A percentile compares a stretch with the other conserved stretches of the same genome.
These are phyloP conservation scores for Sparassis latifolia DNA, from an alignment of 1,284 basidiomycete genomes.

Conservation along the genomic window DNA sequence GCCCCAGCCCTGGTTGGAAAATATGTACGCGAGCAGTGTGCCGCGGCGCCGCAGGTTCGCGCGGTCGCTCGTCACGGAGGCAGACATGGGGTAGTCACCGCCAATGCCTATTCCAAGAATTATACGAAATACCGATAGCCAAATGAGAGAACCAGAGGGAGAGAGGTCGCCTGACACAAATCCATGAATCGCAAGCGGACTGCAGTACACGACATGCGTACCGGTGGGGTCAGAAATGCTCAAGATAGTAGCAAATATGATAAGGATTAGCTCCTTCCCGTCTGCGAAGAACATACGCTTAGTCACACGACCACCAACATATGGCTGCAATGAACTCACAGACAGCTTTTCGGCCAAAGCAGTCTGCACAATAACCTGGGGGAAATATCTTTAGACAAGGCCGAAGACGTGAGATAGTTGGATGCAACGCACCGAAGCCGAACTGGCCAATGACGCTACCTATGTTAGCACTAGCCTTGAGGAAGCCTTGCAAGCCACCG, in stretches of 20 bases:
- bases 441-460: constrained; percentile 74
- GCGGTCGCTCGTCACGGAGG: constrained; percentile 65
- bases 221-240: constrained; percentile 45
- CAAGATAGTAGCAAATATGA: constrained; percentile 66
- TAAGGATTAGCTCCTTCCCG: constrained; percentile 77
- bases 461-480: constrained; percentile 69
- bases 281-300: constrained; percentile 27
- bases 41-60: constrained; percentile 66
- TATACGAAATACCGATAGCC: constrained; percentile 61
- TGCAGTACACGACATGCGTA: constrained; percentile 9
- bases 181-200: not conserved
- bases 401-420: not conserved
- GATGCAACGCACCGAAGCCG: constrained; percentile 40
- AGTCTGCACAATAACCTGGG: constrained; percentile 51
- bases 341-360: constrained; percentile 58
- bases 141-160: constrained; percentile 47
- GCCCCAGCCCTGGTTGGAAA: constrained; percentile 74
- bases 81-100: constrained; percentile 80
- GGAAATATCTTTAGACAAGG: not conserved
- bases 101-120: constrained; percentile 73
- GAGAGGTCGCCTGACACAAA: constrained; percentile 28
- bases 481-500: constrained; percentile 49
- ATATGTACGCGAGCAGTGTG: constrained; percentile 69
- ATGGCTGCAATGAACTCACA: constrained; percentile 33
- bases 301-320: not conserved